A percentile compares a stretch with the other conserved stretches of the same genome.
Evolutionary conservation across 176 grass and related monocot species (phyloP).

Genomic region (Olyra latifolia): DNA sequence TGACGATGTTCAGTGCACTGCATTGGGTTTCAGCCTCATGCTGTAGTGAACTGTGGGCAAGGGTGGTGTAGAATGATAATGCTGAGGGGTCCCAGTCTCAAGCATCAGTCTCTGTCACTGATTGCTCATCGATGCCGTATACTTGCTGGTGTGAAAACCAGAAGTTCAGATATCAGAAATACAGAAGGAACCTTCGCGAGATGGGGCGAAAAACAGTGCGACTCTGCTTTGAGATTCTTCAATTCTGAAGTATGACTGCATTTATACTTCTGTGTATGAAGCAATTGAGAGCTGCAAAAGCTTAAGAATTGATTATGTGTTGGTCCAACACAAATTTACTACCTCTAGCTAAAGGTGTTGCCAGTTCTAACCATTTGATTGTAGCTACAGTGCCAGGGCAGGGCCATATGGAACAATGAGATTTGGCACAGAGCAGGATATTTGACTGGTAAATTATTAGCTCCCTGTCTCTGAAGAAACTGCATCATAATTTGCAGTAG

Average conservation of each 20-base stretch:
- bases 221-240: neutral
- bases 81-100: neutral
- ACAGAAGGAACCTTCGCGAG: neutral
- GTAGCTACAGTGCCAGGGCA: neutral
- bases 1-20: slow-evolving; percentile 33
- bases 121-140: neutral
- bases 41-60: slow-evolving; percentile 10
- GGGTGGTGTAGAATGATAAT: slow-evolving; percentile 6
- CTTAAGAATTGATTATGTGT: neutral
- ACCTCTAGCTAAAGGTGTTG: neutral
- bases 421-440: neutral
- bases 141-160: neutral
- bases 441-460: slow-evolving; percentile 7
- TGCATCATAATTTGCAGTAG: slow-evolving; percentile 16
- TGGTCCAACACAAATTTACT: neutral
- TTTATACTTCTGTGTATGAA: neutral
- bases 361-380: neutral
- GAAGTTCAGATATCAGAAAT: neutral
- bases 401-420: neutral
- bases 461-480: neutral
- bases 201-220: neutral
- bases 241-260: neutral
- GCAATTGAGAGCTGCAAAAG: neutral
- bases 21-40: slow-evolving; percentile 4
- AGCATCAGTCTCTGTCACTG: neutral